Conservation (phyloP, 2,329 filamentous ascomycete genomes). For the Colletotrichum tropicicola region DNA sequence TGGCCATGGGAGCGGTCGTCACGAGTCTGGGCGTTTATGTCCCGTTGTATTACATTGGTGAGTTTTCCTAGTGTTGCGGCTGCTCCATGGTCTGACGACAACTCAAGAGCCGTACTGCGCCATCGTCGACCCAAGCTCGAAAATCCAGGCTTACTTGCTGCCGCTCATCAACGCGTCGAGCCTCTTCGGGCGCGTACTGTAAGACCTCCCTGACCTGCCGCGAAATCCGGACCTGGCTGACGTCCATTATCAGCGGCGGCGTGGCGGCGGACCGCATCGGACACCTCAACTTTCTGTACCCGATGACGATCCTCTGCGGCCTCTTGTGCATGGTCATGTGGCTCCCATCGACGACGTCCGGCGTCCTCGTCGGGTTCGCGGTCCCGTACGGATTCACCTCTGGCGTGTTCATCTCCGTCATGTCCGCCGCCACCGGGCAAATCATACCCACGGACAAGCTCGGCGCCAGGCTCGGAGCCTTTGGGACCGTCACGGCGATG, state of each 20-base stretch:
- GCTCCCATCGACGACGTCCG: constrained; percentile 14
- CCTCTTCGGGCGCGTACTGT: constrained; percentile 52
- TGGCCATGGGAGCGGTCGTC: constrained; percentile 32
- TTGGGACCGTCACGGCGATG: background rate
- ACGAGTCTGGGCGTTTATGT: constrained; percentile 37
- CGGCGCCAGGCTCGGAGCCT: background rate
- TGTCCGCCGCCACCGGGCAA: background rate
- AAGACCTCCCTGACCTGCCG: background rate
- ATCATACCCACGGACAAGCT: background rate
- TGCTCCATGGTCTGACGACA: constrained; percentile 39
- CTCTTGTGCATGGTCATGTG: constrained; percentile 16
- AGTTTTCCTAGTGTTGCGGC: constrained; percentile 48
- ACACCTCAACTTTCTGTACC: constrained; percentile 27
- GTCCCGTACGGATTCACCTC: constrained; percentile 17
- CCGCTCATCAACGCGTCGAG: constrained; percentile 55
- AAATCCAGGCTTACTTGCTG: constrained; percentile 50
- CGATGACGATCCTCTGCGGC: constrained; percentile 21
- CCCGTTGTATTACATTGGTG: constrained; percentile 46
- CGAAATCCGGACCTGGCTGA: background rate
- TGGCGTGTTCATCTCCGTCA: constrained; percentile 6
- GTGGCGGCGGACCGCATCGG: constrained; percentile 22
- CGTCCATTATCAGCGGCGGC: background rate
- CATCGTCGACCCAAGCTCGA: constrained; percentile 39
- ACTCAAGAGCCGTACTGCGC: constrained; percentile 45
- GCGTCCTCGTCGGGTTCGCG: constrained; percentile 13